phyloP scores from a whole-genome alignment of 2,329 filamentous ascomycete species.

The Pestalotiopsis sp. region DNA sequence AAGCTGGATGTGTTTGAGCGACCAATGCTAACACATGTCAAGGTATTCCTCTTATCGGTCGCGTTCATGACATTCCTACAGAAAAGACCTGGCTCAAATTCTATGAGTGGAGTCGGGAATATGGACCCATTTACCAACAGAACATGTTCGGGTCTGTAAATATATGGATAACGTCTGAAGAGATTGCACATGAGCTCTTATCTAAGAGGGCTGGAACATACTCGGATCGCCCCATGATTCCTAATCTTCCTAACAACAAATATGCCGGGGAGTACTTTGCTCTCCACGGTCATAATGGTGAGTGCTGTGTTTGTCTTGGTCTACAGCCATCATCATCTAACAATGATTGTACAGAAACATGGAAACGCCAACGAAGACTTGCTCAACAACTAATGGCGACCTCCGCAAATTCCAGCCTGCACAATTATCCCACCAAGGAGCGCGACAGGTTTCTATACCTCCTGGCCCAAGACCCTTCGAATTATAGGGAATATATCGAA shows the following conservation, averaged over 20 bases:
- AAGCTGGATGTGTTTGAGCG: neutral
- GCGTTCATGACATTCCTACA: conserved; percentile 47
- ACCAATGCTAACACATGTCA: conserved; percentile 12
- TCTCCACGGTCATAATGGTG: conserved; percentile 45
- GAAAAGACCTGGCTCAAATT: conserved; percentile 49
- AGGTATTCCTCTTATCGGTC: conserved; percentile 47
- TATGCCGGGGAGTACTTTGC: conserved; percentile 51
- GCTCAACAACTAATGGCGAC: conserved; percentile 46
- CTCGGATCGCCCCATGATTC: conserved; percentile 50
- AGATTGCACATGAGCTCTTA: conserved; percentile 48
- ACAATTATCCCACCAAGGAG: conserved; percentile 46
- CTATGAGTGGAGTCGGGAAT: conserved; percentile 49
- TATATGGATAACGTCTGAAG: conserved; percentile 51
- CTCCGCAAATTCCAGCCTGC: conserved; percentile 38
- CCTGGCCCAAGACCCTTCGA: conserved; percentile 39
- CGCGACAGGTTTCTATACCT: conserved; percentile 48
- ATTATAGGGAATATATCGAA: conserved; percentile 49
- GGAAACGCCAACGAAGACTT: conserved; percentile 51
- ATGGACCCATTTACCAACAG: conserved; percentile 50
- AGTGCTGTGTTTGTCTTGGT: neutral
- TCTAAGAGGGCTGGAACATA: conserved; percentile 44
- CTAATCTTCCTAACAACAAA: conserved; percentile 49
- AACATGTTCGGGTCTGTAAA: conserved; percentile 49
- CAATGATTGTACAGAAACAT: conserved; percentile 38
- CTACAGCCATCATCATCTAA: neutral